phyloP scores from a whole-genome alignment of 768 basidiomycete species.

The Lactarius hengduanensis region DNA sequence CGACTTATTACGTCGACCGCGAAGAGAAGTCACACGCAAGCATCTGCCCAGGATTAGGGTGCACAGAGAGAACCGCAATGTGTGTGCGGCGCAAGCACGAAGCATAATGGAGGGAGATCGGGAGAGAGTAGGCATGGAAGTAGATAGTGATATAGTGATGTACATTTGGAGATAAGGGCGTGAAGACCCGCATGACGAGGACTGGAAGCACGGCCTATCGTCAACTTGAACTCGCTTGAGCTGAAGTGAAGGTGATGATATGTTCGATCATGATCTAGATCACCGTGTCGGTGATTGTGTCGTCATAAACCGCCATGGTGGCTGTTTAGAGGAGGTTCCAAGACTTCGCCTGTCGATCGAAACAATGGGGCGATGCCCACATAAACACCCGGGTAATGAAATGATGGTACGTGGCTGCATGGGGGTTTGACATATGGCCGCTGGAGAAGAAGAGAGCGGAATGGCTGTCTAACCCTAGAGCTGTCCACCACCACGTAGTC shows the following conservation, averaged over 20 bases:
- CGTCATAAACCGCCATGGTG: constrained; percentile 1
- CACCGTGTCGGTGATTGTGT: background rate
- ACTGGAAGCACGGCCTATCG: background rate
- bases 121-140: background rate
- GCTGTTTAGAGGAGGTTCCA: background rate
- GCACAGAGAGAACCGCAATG: background rate
- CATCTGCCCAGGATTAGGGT: background rate
- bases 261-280: background rate
- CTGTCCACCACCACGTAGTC: background rate
- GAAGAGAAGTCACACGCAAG: background rate
- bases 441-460: background rate
- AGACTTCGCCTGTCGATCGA: background rate
- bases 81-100: background rate
- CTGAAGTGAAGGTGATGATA: background rate
- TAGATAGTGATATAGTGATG: background rate
- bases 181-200: background rate
- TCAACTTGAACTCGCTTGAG: background rate
- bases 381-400: background rate
- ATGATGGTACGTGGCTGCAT: background rate
- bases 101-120: background rate
- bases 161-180: background rate
- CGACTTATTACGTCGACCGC: background rate
- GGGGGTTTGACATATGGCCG: background rate
- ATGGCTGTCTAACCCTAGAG: background rate
- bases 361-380: background rate